Conservation (phyloP, 352 stramenopile species). For the Globisporangium mamillatum region DNA sequence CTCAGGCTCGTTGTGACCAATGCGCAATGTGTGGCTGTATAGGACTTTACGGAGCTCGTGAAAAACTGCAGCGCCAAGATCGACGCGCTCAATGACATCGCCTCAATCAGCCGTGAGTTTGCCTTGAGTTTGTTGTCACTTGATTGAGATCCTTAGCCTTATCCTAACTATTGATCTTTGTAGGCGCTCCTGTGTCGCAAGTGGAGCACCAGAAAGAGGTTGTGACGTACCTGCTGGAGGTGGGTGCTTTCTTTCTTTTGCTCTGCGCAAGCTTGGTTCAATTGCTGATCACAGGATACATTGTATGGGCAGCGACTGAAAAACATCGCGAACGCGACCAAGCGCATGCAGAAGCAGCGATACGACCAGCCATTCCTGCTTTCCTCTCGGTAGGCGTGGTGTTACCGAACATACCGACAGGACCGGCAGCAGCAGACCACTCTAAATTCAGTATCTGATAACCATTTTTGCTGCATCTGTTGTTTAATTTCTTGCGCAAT, state of each 20-base stretch:
- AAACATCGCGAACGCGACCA: slow-evolving; percentile 49
- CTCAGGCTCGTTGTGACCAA: neutral
- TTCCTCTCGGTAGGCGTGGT: slow-evolving; percentile 39
- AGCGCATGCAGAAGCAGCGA: slow-evolving; percentile 73
- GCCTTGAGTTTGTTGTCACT: neutral
- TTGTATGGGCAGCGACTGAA: slow-evolving; percentile 50
- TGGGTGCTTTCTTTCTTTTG: slow-evolving; percentile 14
- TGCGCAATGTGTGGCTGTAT: too few species aligned
- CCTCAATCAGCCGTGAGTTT: slow-evolving; percentile 19
- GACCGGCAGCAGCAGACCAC: neutral
- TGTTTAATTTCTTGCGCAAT: neutral
- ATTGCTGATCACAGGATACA: neutral
- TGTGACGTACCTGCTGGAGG: slow-evolving; percentile 70
- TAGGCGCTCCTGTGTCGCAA: slow-evolving; percentile 22
- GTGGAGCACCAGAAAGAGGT: slow-evolving; percentile 68
- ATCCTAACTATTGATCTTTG: neutral
- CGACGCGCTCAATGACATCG: slow-evolving; percentile 45
- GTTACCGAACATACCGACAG: neutral
- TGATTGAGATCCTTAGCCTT: neutral
- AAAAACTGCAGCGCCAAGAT: slow-evolving; percentile 64
- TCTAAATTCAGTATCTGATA: neutral
- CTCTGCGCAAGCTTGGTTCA: neutral
- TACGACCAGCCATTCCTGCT: slow-evolving; percentile 66
- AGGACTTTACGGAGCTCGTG: slow-evolving; percentile 75
- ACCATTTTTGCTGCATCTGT: neutral